Conservation (phyloP, 768 basidiomycete species). For the Strobilomyces dryophilus region DNA sequence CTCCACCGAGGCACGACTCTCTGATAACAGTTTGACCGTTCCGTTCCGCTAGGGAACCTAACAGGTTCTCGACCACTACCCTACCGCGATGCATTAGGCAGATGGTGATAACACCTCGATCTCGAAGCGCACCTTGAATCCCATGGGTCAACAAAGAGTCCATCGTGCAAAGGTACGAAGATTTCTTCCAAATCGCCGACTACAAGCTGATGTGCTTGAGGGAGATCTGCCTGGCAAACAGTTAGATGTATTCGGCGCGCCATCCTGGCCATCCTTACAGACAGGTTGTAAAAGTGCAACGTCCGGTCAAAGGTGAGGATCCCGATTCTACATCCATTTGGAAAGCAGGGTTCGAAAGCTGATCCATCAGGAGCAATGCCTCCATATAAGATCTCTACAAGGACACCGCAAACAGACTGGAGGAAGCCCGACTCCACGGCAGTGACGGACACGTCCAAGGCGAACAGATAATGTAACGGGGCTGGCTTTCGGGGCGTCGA, state of each 20-base stretch:
- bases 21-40: conserved; percentile 45
- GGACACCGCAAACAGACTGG: conserved; percentile 54
- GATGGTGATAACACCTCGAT: not conserved
- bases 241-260: conserved; percentile 13
- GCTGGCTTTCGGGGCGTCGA: conserved; percentile 48
- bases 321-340: conserved; percentile 54
- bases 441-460: conserved; percentile 75
- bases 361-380: conserved; percentile 38
- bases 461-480: conserved; percentile 79
- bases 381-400: conserved; percentile 66
- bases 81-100: conserved; percentile 34
- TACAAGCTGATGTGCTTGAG: conserved; percentile 64
- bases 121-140: conserved; percentile 57
- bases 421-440: conserved; percentile 70
- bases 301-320: conserved; percentile 79
- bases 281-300: conserved; percentile 86
- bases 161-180: conserved; percentile 71
- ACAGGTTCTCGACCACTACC: conserved; percentile 57
- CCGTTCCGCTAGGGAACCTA: conserved; percentile 61
- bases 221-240: conserved; percentile 38
- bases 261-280: conserved; percentile 47
- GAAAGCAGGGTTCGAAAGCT: conserved; percentile 47
- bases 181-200: conserved; percentile 91
- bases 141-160: conserved; percentile 72
- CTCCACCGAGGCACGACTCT: conserved; percentile 75